These are phyloP conservation scores for Ophiostoma sp. DNA, from an alignment of 2,329 filamentous ascomycete species.

Conservation along the genomic window DNA sequence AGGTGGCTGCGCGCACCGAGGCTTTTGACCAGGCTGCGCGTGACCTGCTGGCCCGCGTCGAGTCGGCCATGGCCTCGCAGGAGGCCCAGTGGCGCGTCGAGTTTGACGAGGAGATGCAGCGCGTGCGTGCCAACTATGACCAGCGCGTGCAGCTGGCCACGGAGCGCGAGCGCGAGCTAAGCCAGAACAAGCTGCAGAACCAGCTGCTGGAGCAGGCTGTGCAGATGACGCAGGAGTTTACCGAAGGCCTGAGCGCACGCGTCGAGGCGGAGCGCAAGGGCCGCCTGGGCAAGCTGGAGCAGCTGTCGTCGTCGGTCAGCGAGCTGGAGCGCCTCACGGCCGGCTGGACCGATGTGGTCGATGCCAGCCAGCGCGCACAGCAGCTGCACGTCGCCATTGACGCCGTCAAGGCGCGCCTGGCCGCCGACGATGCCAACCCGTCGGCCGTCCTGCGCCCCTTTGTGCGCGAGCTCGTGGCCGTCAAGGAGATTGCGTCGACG, in stretches of 20 bases:
- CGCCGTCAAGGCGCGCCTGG: constrained; percentile 68
- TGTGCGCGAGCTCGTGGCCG: constrained; percentile 82
- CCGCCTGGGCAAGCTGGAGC: constrained; percentile 77
- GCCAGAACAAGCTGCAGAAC: constrained; percentile 78
- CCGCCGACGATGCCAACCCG: constrained; percentile 19
- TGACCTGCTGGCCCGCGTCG: constrained; percentile 82
- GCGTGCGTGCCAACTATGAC: constrained; percentile 71
- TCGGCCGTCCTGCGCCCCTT: constrained; percentile 69
- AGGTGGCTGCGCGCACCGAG: constrained; percentile 64
- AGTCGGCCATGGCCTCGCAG: constrained; percentile 73
- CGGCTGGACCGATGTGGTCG: constrained; percentile 86
- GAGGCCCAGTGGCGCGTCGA: constrained; percentile 80
- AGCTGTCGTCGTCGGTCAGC: constrained; percentile 69
- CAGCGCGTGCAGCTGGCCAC: constrained; percentile 73
- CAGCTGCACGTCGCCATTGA: constrained; percentile 95
- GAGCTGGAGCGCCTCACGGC: constrained; percentile 83
- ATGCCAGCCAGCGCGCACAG: constrained; percentile 86
- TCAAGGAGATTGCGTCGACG: constrained; percentile 83
- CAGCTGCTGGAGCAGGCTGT: constrained; percentile 86
- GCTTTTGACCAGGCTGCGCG: constrained; percentile 83
- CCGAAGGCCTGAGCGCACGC: constrained; percentile 67
- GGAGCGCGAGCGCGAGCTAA: constrained; percentile 70
- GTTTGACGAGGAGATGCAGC: constrained; percentile 79
- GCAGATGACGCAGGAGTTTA: constrained; percentile 78
- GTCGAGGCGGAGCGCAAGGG: constrained; percentile 86